Conservation (phyloP, 495 filamentous ascomycete genomes). For the Sphaerosporella brunnea region DNA sequence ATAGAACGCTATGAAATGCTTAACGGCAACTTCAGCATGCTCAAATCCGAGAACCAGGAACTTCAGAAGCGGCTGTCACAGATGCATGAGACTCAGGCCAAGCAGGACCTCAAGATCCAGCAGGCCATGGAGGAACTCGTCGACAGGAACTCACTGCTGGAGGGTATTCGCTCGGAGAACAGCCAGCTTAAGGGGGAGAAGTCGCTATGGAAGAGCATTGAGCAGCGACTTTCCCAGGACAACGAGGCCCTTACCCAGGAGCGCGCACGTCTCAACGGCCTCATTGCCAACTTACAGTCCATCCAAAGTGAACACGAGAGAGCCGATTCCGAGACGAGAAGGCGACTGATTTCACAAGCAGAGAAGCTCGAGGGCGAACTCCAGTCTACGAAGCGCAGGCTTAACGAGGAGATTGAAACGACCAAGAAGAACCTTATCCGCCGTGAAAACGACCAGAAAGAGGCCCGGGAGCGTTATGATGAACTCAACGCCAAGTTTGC, state of each 20-base stretch:
- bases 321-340: slow-evolving; percentile 59
- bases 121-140: slow-evolving; percentile 86
- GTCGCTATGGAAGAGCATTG: slow-evolving; percentile 75
- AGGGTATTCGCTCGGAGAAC: slow-evolving; percentile 77
- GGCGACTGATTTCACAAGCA: slow-evolving; percentile 54
- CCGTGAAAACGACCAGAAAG: slow-evolving; percentile 73
- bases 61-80: slow-evolving; percentile 60
- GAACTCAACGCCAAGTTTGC: slow-evolving; percentile 66
- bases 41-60: slow-evolving; percentile 67
- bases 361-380: slow-evolving; percentile 67
- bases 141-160: slow-evolving; percentile 59
- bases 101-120: slow-evolving; percentile 75
- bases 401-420: slow-evolving; percentile 69
- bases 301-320: slow-evolving; percentile 81
- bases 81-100: slow-evolving; percentile 63
- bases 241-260: slow-evolving; percentile 73
- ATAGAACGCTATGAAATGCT: slow-evolving; percentile 58
- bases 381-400: slow-evolving; percentile 57
- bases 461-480: slow-evolving; percentile 73
- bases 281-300: slow-evolving; percentile 64
- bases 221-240: slow-evolving; percentile 69
- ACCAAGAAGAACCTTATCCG: slow-evolving; percentile 57
- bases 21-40: slow-evolving; percentile 66
- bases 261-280: slow-evolving; percentile 54
- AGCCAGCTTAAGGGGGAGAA: slow-evolving; percentile 89